Conservation (phyloP, 2,329 filamentous ascomycete genomes). For the Colletotrichum tanaceti region DNA sequence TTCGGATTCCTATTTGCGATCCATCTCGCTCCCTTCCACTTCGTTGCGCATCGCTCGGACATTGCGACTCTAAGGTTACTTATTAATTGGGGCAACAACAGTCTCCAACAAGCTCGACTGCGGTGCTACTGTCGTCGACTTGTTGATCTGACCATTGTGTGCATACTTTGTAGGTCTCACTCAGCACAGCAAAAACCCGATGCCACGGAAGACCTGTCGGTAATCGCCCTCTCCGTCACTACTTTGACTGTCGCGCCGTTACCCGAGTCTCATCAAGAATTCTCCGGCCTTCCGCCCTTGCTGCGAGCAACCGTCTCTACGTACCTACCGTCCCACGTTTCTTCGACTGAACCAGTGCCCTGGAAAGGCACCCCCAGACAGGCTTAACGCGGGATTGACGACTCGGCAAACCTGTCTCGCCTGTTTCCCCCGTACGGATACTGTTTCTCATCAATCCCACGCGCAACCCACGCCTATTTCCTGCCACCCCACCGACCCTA, state of each 20-base stretch:
- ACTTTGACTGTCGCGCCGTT: neutral
- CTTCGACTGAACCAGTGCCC: slow-evolving; percentile 9
- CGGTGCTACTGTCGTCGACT: slow-evolving; percentile 15
- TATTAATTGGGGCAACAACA: slow-evolving; percentile 11
- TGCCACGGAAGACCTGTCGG: slow-evolving; percentile 12
- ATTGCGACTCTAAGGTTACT: slow-evolving; percentile 20
- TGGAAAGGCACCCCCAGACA: slow-evolving; percentile 30
- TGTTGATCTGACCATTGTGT: slow-evolving; percentile 16
- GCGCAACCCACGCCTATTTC: slow-evolving; percentile 29
- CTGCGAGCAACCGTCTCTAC: slow-evolving; percentile 25
- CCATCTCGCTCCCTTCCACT: slow-evolving; percentile 5
- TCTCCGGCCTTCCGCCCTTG: slow-evolving; percentile 10
- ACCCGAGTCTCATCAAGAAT: neutral
- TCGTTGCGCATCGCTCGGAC: slow-evolving; percentile 19
- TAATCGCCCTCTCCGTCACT: slow-evolving; percentile 4
- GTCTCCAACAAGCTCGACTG: slow-evolving; percentile 22
- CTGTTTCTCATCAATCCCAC: slow-evolving; percentile 7
- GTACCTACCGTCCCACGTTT: slow-evolving; percentile 2
- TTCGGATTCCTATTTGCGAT: slow-evolving; percentile 5
- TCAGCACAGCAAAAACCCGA: slow-evolving; percentile 12
- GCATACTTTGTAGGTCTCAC: slow-evolving; percentile 20
- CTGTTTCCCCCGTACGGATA: slow-evolving; percentile 22
- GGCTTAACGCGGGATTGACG: slow-evolving; percentile 33
- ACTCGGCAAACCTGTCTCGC: slow-evolving; percentile 38
- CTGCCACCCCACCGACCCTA: slow-evolving; percentile 20